Conservation (phyloP, 345 rosid genomes). For the Draba incana region DNA sequence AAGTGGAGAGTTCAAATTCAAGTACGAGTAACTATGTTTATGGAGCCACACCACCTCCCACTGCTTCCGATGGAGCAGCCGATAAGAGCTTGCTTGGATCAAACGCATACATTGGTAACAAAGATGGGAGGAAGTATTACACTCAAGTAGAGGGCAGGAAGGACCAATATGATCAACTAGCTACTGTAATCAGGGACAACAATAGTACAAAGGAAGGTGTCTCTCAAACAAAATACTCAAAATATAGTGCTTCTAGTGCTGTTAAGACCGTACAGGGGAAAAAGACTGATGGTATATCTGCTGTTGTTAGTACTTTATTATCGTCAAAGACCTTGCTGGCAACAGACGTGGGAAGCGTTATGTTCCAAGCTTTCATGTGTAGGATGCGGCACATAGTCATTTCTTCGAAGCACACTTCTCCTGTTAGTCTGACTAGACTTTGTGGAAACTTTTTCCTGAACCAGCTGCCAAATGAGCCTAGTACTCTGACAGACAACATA, state of each 20-base stretch:
- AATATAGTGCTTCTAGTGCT: conserved; percentile 54
- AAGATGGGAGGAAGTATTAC: conserved; percentile 63
- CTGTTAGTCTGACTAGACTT: conserved; percentile 63
- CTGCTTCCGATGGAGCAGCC: conserved; percentile 58
- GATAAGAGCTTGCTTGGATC: conserved; percentile 61
- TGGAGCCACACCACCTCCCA: conserved; percentile 85
- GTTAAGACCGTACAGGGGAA: conserved; percentile 58
- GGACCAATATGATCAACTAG: conserved; percentile 52
- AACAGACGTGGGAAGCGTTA: conserved; percentile 80
- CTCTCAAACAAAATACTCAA: conserved; percentile 57
- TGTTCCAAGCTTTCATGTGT: conserved; percentile 93
- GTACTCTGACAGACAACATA: conserved; percentile 73
- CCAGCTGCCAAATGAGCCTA: conserved; percentile 75
- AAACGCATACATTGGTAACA: conserved; percentile 53
- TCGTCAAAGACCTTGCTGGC: conserved; percentile 75
- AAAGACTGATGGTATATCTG: conserved; percentile 52
- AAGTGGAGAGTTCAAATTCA: conserved; percentile 71
- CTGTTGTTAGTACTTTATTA: conserved; percentile 54
- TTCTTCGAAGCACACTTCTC: conserved; percentile 51
- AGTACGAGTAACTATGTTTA: conserved; percentile 67
- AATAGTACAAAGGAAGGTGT: conserved; percentile 52
- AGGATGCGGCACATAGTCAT: conserved; percentile 73
- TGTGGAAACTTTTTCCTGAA: conserved; percentile 59
- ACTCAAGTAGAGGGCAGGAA: conserved; percentile 66
- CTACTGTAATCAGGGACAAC: conserved; percentile 46